phyloP scores from a whole-genome alignment of 1,284 basidiomycete species.

The Tausonia pullulans region DNA sequence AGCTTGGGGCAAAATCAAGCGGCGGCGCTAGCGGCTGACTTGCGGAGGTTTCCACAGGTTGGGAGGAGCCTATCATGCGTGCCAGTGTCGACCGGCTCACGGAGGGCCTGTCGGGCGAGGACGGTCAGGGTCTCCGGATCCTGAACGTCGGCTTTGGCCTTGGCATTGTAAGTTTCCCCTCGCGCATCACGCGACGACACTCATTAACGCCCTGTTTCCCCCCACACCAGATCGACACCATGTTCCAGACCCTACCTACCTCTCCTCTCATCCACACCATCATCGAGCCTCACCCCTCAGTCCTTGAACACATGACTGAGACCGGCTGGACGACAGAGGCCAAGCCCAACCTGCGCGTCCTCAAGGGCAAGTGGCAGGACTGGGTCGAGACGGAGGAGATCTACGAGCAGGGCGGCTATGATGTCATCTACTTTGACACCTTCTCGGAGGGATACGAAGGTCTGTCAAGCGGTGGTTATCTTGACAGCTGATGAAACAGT shows the following conservation, averaged over 20 bases:
- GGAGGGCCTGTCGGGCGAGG: slow-evolving; percentile 10
- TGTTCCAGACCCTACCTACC: slow-evolving; percentile 59
- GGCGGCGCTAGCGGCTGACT: slow-evolving; percentile 48
- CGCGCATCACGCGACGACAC: background rate
- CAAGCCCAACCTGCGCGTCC: slow-evolving; percentile 61
- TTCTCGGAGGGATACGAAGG: slow-evolving; percentile 79
- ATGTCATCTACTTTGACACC: slow-evolving; percentile 88
- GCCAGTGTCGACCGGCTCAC: slow-evolving; percentile 15
- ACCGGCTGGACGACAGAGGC: slow-evolving; percentile 55
- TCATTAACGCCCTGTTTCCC: background rate
- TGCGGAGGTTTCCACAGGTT: slow-evolving; percentile 19
- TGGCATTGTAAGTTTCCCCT: slow-evolving; percentile 59
- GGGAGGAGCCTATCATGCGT: slow-evolving; percentile 2
- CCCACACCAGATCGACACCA: slow-evolving; percentile 56
- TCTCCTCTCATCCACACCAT: slow-evolving; percentile 70
- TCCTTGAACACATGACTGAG: slow-evolving; percentile 62
- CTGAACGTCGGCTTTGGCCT: slow-evolving; percentile 92
- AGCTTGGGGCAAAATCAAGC: slow-evolving; percentile 18
- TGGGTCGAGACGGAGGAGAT: slow-evolving; percentile 50
- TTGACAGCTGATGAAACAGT: background rate
- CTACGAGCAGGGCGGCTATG: slow-evolving; percentile 57
- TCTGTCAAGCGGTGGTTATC: slow-evolving; percentile 26
- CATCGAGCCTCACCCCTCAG: slow-evolving; percentile 90
- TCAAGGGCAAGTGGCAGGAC: slow-evolving; percentile 91
- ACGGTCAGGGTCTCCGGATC: slow-evolving; percentile 43